Evolutionary conservation across 768 basidiomycete genomes (phyloP).

Genomic region (Mycena vulgaris): DNA sequence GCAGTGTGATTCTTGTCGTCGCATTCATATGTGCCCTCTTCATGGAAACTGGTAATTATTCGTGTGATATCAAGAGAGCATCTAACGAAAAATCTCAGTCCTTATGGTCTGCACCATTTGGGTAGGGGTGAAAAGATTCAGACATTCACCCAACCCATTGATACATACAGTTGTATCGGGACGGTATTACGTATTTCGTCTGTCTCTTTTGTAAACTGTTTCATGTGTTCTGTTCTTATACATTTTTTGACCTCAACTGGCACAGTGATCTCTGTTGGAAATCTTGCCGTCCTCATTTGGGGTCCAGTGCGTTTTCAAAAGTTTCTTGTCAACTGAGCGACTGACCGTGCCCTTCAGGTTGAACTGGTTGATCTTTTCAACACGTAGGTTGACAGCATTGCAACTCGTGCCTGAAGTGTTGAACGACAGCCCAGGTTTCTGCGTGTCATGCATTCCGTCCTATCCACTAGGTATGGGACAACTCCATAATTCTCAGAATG

Average conservation of each 20-base stretch:
- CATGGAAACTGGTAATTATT: conserved; percentile 15
- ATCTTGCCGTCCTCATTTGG: conserved; percentile 35
- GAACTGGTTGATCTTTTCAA: conserved; percentile 9
- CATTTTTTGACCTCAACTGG: neutral
- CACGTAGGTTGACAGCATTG: neutral
- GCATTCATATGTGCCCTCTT: conserved; percentile 12
- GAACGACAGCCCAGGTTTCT: conserved; percentile 35
- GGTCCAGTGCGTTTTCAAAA: conserved; percentile 38
- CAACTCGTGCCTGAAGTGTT: neutral
- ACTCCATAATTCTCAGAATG: too few relatives aligned
- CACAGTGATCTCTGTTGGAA: conserved; percentile 38
- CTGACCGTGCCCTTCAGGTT: neutral
- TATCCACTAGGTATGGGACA: too few relatives aligned
- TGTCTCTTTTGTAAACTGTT: conserved; percentile 5
- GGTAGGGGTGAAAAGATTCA: conserved; percentile 23
- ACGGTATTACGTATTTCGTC: conserved; percentile 30
- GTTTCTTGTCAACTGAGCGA: too few relatives aligned
- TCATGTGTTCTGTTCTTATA: neutral
- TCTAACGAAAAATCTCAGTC: neutral
- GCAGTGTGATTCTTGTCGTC: conserved; percentile 14
- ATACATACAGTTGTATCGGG: conserved; percentile 17
- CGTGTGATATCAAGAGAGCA: neutral
- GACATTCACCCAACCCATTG: conserved; percentile 21
- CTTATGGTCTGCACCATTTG: conserved; percentile 20
- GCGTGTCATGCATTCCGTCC: conserved; percentile 42